These are phyloP conservation scores for Eragrostis curvula DNA, from an alignment of 176 grass and related monocot genomes.

Conservation along the genomic window DNA sequence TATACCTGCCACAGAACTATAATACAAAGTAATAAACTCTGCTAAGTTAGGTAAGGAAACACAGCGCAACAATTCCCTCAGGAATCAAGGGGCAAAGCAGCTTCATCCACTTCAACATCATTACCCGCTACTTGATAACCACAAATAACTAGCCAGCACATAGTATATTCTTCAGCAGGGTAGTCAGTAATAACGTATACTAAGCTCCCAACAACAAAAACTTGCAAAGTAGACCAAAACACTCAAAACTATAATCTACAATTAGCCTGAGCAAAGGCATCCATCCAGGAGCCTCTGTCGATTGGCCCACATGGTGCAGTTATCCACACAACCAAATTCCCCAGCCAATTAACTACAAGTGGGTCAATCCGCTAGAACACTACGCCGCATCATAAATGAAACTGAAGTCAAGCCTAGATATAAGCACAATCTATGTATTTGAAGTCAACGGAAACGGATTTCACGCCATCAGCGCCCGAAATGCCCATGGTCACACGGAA, in stretches of 20 bases:
- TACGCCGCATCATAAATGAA: background rate
- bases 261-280: background rate
- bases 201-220: too few relatives aligned
- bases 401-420: background rate
- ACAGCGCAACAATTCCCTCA: too few relatives aligned
- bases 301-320: background rate
- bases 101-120: too few relatives aligned
- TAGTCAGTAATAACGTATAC: too few relatives aligned
- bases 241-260: background rate
- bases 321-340: constrained; percentile 3
- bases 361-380: background rate
- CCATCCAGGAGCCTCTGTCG: background rate
- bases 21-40: background rate
- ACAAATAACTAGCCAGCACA: too few relatives aligned
- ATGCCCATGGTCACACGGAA: background rate
- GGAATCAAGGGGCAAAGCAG: too few relatives aligned
- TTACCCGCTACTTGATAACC: too few relatives aligned
- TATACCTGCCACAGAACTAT: background rate
- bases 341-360: background rate
- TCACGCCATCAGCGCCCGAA: background rate
- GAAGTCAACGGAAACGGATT: constrained; percentile 17
- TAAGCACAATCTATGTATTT: background rate
- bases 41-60: background rate
- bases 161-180: too few relatives aligned
- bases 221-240: constrained; percentile 16